Evolutionary conservation across 2,329 filamentous ascomycete genomes (phyloP).

Genomic region (Aspergillus caelatus): DNA sequence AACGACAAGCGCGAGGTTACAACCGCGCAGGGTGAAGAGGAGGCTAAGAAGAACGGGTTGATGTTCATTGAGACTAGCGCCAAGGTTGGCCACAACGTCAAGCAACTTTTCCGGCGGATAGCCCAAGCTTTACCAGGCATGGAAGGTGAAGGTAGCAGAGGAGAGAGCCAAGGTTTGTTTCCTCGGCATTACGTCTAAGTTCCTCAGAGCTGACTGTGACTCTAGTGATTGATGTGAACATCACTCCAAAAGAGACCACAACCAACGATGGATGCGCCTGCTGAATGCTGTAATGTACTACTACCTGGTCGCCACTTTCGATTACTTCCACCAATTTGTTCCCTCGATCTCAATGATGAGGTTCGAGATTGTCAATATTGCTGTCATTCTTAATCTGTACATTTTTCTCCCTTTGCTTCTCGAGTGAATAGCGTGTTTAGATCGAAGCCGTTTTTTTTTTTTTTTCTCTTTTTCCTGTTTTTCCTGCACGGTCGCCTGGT

Average conservation of each 20-base stretch:
- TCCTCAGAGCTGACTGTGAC: constrained; percentile 27
- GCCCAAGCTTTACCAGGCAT: constrained; percentile 96
- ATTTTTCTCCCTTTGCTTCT: constrained; percentile 34
- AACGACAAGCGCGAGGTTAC: constrained; percentile 98
- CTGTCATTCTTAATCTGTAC: constrained; percentile 40
- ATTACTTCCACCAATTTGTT: constrained; percentile 10
- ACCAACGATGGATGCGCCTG: constrained; percentile 75
- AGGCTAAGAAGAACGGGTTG: constrained; percentile 94
- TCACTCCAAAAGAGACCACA: constrained; percentile 67
- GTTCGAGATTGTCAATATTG: constrained; percentile 41
- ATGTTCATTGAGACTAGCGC: constrained; percentile 99
- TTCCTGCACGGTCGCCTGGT: constrained; percentile 5
- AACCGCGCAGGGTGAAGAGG: constrained; percentile 92
- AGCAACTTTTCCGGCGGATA: constrained; percentile 96
- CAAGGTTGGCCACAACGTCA: constrained; percentile 97
- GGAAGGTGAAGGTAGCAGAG: constrained; percentile 84
- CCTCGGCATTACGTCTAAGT: background rate
- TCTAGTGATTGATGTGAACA: constrained; percentile 90
- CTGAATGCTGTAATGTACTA: constrained; percentile 38
- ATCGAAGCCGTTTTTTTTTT: constrained; percentile 18
- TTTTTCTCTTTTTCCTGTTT: constrained; percentile 1
- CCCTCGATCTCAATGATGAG: constrained; percentile 28
- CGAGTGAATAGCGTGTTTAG: constrained; percentile 37
- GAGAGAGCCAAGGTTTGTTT: constrained; percentile 76
- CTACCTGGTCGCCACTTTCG: constrained; percentile 16